Conservation (phyloP, 2,329 filamentous ascomycete genomes). For the Aspergillus sp. region DNA sequence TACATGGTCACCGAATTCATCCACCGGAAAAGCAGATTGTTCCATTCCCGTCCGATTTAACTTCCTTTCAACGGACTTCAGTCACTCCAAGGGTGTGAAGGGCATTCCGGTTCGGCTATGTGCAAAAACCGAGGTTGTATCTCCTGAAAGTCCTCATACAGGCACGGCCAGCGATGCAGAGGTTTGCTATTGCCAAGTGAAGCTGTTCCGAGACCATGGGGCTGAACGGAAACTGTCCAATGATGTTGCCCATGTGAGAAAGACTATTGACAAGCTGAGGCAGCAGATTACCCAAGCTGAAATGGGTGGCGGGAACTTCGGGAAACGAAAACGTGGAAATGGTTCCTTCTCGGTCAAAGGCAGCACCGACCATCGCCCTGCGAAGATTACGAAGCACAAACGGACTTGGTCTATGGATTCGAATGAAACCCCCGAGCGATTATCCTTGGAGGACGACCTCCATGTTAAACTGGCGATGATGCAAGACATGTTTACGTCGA, state of each 20-base stretch:
- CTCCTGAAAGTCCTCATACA: conserved; percentile 43
- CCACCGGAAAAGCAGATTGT: conserved; percentile 66
- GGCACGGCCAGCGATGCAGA: conserved; percentile 48
- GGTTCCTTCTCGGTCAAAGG: conserved; percentile 43
- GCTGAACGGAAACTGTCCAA: conserved; percentile 94
- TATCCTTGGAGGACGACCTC: conserved; percentile 40
- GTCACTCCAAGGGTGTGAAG: conserved; percentile 97
- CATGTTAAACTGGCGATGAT: conserved; percentile 39
- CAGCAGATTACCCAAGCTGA: conserved; percentile 80
- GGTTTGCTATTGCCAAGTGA: conserved; percentile 93
- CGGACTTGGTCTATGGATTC: conserved; percentile 95
- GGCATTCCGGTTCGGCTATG: conserved; percentile 92
- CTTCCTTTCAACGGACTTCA: conserved; percentile 97
- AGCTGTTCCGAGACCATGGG: conserved; percentile 92
- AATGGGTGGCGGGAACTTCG: conserved; percentile 54
- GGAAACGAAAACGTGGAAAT: conserved; percentile 58
- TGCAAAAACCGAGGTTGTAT: conserved; percentile 74
- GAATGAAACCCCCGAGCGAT: conserved; percentile 38
- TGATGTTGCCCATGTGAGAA: conserved; percentile 90
- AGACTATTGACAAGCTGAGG: conserved; percentile 92
- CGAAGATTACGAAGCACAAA: conserved; percentile 87
- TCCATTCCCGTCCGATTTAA: conserved; percentile 92
- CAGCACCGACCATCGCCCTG: conserved; percentile 54
- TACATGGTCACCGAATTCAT: conserved; percentile 70
- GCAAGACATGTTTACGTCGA: conserved; percentile 45